Evolutionary conservation across 352 stramenopile genomes (phyloP).

Genomic region (Phytopythium mirpurense): DNA sequence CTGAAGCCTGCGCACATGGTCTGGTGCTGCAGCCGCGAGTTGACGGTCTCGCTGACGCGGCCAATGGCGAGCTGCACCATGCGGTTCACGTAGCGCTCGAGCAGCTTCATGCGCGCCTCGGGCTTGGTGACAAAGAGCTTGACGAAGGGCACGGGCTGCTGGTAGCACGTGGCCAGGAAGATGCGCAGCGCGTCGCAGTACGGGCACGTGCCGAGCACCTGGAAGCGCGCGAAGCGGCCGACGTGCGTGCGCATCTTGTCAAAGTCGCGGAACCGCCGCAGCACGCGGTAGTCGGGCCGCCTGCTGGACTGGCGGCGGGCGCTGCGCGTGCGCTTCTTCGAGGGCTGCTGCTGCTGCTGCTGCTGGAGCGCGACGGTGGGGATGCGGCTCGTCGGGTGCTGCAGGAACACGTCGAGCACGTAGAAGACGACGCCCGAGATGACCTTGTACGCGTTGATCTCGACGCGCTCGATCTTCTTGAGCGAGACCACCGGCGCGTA

Average conservation of each 20-base stretch:
- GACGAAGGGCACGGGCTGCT: conserved; percentile 25
- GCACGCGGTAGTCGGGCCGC: conserved; percentile 20
- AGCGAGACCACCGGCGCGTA: conserved; percentile 26
- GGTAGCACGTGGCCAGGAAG: conserved; percentile 26
- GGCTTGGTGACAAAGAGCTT: conserved; percentile 20
- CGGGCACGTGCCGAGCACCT: conserved; percentile 15
- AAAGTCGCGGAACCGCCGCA: conserved; percentile 26
- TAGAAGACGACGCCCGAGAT: conserved; percentile 39
- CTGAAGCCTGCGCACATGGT: conserved; percentile 18
- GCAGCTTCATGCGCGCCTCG: conserved; percentile 31
- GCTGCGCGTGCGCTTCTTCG: not conserved
- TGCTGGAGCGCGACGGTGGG: conserved; percentile 28
- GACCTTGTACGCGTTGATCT: conserved; percentile 25
- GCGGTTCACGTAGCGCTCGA: conserved; percentile 31
- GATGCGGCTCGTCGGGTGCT: conserved; percentile 37
- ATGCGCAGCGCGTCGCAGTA: conserved; percentile 26
- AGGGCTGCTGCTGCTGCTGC: conserved; percentile 2
- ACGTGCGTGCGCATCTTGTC: conserved; percentile 19
- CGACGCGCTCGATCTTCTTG: conserved; percentile 30
- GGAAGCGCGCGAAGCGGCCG: conserved; percentile 14
- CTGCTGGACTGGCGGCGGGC: not conserved
- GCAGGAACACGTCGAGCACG: conserved; percentile 42
- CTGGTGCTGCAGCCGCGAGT: conserved; percentile 10
- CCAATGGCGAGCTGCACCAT: conserved; percentile 23
- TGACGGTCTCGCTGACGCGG: conserved; percentile 13